Conservation (phyloP, 2,329 filamentous ascomycete genomes). For the Arthrobotrys sphaeroides region DNA sequence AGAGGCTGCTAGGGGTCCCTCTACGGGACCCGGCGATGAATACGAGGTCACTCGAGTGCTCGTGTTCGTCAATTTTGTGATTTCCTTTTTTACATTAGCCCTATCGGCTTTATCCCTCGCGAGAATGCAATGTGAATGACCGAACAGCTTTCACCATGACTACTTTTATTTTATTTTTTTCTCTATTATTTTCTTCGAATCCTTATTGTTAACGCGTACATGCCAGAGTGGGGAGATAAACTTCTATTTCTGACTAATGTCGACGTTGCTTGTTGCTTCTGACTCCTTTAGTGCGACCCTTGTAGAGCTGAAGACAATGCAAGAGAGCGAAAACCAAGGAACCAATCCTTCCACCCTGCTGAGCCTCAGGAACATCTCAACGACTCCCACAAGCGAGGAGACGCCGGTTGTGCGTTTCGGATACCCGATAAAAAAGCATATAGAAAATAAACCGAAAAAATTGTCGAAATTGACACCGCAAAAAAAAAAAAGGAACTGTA, state of each 20-base stretch:
- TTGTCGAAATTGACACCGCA: too few species aligned
- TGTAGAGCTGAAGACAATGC: constrained; percentile 45
- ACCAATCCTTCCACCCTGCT: constrained; percentile 22
- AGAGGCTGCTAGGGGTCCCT: neutral
- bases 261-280: constrained; percentile 24
- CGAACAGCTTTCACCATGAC: neutral
- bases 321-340: constrained; percentile 37
- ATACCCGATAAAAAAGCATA: constrained; percentile 1
- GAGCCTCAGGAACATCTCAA: neutral
- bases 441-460: neutral
- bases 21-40: constrained; percentile 4
- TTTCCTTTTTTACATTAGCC: constrained; percentile 38
- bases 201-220: neutral
- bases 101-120: neutral
- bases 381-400: constrained; percentile 16
- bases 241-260: constrained; percentile 6
- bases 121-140: neutral
- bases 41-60: constrained; percentile 28
- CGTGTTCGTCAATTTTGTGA: constrained; percentile 10
- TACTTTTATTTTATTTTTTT: neutral
- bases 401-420: constrained; percentile 22
- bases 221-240: neutral
- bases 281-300: constrained; percentile 18
- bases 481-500: neutral
- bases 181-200: neutral